Evolutionary conservation across 495 filamentous ascomycete species (phyloP).

Genomic region (Hyaloscypha bicolor): DNA sequence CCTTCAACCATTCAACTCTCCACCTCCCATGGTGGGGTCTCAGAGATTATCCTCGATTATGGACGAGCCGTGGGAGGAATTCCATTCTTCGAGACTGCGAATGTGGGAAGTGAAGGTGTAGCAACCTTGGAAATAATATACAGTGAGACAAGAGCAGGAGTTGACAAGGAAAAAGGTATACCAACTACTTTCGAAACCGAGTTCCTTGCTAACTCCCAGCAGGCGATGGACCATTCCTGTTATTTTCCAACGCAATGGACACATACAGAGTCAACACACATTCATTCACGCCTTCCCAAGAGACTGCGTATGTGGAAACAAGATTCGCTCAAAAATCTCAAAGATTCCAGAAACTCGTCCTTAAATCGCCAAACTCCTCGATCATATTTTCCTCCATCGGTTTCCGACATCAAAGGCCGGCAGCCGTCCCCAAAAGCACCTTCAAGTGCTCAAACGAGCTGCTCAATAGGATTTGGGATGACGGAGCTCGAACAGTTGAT

Average conservation of each 20-base stretch:
- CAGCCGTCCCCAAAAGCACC: conserved; percentile 5
- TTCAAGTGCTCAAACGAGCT: conserved; percentile 20
- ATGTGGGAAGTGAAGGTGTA: conserved; percentile 2
- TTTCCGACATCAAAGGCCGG: not conserved
- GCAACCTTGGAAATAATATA: conserved; percentile 22
- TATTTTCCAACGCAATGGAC: conserved; percentile 29
- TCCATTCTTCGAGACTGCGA: conserved; percentile 11
- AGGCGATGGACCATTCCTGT: conserved; percentile 28
- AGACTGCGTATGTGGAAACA: conserved; percentile 2
- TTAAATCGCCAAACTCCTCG: conserved; percentile 20
- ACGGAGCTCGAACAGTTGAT: conserved; percentile 27
- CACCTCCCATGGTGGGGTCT: conserved; percentile 3
- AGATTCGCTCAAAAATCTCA: conserved; percentile 21
- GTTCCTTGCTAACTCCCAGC: conserved; percentile 3
- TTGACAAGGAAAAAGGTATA: conserved; percentile 14
- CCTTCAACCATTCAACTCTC: not conserved
- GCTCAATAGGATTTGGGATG: conserved; percentile 24
- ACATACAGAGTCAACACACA: conserved; percentile 15
- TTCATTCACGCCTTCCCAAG: conserved; percentile 6
- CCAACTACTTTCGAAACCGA: not conserved
- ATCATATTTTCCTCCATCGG: conserved; percentile 19
- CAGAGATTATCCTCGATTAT: conserved; percentile 24
- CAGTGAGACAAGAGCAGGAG: conserved; percentile 22
- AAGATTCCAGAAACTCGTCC: conserved; percentile 24
- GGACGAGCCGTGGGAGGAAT: conserved; percentile 18